Base-by-base conservation (phyloP, 306 rosid species). In the Prunus dulcis region DNA sequence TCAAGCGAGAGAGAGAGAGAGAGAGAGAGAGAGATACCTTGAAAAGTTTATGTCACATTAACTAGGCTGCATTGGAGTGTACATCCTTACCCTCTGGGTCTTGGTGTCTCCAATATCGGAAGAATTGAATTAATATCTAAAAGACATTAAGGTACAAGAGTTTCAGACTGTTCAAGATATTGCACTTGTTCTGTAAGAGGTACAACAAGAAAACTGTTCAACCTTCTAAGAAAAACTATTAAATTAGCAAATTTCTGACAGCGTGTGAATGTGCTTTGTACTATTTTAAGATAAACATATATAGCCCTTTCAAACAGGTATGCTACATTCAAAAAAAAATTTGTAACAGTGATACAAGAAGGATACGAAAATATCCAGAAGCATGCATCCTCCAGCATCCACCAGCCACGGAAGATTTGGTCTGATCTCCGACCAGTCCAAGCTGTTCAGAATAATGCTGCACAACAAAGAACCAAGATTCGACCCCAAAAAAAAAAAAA, bases 371-470 rank as follows among this genome's bases (percentile, higher is more conserved):
- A 61, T 55, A 78, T 93, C 98, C 41, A 93, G 97, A 64, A 93
- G 72, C 78, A 93, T 87, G 47, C 98, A 93, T 79, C 96, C 97
- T 82, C 80, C 86, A 15, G 98, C 96, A 73, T 93, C 98, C 69
- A 88, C 98, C 18, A 93, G 88, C 98, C 98, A 93, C 1, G 97
- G 91, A n/a, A 93, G 83, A 85, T 93, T 93, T 20, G 98, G 93
- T 74, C 51, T 34, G 82, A 93, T 62, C 77, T 15, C 84, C 52
- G 87, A 82, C 98, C 98, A 91, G 30, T 84, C 87, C 85, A 85
- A 15, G 84, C 97, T 87, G 84, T 70, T 80, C 80, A 87, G 89
- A 45, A 93, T 89, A 79, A 93, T 93, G 82, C 97, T 91, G 73
- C 82, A 77, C 45, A 83, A 46, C 75, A 61, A 25, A 23, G 23